A percentile compares a stretch with the other conserved stretches of the same genome.
Evolutionary conservation across 1,139 yeast species (phyloP).

Genomic region (Yamadazyma sp.): DNA sequence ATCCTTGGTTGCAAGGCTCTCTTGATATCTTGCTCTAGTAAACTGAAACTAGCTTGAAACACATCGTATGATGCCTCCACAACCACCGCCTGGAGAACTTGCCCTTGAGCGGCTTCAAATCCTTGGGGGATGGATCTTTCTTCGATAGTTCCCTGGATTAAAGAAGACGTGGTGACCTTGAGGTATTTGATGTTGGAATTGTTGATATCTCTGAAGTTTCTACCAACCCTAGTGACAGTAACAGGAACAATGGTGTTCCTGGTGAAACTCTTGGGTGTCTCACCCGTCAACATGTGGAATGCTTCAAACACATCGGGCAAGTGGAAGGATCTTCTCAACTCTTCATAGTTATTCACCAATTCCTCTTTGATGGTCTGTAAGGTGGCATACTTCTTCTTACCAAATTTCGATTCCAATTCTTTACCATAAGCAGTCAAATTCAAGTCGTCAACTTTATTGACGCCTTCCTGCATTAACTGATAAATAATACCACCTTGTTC

Average conservation of each 20-base stretch:
- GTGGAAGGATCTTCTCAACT: constrained; percentile 73
- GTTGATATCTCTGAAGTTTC: constrained; percentile 36
- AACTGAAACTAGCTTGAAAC: constrained; percentile 73
- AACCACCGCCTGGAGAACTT: constrained; percentile 84
- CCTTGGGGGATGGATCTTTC: constrained; percentile 64
- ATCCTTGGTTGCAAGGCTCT: constrained; percentile 54
- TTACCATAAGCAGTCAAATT: constrained; percentile 93
- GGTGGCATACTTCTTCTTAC: constrained; percentile 78
- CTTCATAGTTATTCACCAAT: constrained; percentile 82
- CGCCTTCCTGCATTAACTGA: constrained; percentile 76
- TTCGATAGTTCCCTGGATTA: constrained; percentile 72
- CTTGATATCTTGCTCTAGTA: constrained; percentile 64
- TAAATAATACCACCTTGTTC: constrained; percentile 81
- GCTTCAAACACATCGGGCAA: constrained; percentile 68
- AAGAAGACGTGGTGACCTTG: constrained; percentile 70
- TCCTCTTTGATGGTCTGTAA: constrained; percentile 87
- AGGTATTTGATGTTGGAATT: constrained; percentile 40
- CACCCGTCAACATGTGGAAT: constrained; percentile 90
- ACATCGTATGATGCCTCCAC: constrained; percentile 66
- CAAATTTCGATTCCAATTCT: constrained; percentile 75
- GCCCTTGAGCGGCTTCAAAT: constrained; percentile 56
- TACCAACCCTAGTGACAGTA: constrained; percentile 57
- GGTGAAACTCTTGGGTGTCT: constrained; percentile 65
- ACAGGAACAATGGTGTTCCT: constrained; percentile 81
- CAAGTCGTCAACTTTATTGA: constrained; percentile 83